These are phyloP conservation scores for Pestalotiopsis sp. DNA, from an alignment of 2,329 filamentous ascomycete genomes.

Conservation along the genomic window DNA sequence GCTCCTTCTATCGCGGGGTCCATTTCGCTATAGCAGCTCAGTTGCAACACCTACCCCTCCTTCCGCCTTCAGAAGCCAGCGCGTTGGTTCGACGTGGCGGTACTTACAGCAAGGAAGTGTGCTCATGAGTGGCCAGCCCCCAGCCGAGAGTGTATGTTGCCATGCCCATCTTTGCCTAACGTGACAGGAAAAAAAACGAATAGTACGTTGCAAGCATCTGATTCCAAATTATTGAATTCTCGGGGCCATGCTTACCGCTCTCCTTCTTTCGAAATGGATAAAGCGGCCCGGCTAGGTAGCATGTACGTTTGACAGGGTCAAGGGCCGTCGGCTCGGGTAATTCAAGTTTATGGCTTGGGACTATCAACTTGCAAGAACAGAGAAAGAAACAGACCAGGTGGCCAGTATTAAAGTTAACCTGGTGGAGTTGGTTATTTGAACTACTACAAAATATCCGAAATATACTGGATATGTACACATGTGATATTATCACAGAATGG, in stretches of 20 bases:
- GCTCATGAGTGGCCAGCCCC: background rate
- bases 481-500: background rate
- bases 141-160: background rate
- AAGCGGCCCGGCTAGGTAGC: background rate
- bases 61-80: slow-evolving; percentile 9
- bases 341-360: background rate
- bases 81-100: background rate
- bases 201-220: background rate
- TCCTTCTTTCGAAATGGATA: background rate
- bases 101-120: slow-evolving; percentile 10
- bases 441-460: background rate
- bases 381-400: background rate
- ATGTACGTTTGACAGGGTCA: background rate
- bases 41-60: slow-evolving; percentile 1
- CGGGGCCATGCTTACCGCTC: background rate
- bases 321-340: background rate
- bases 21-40: background rate
- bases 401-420: background rate
- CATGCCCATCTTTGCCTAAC: background rate
- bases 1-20: slow-evolving; percentile 3
- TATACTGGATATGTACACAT: background rate
- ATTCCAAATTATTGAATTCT: background rate
- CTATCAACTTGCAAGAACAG: background rate
- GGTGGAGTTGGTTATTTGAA: background rate
- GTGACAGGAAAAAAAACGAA: background rate